Percentiles rank a stretch among this genome's conserved stretches.
These are phyloP conservation scores for Neurospora terricola DNA, from an alignment of 495 filamentous ascomycete genomes.

Conservation along the genomic window DNA sequence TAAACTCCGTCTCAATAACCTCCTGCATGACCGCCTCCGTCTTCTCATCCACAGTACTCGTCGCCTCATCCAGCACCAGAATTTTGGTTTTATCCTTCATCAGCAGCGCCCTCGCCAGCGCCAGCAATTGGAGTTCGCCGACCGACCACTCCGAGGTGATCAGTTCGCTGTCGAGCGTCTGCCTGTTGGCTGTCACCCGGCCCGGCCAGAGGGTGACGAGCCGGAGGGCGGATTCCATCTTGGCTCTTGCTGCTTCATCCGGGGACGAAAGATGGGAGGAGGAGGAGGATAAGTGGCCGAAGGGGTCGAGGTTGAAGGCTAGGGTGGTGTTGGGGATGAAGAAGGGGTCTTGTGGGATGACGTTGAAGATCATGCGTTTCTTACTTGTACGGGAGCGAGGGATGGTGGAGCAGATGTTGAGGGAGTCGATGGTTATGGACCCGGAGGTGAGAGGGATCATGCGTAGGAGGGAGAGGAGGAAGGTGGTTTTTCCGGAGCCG, in stretches of 20 bases:
- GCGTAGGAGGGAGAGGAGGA: slow-evolving; percentile 85
- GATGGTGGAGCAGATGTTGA: slow-evolving; percentile 66
- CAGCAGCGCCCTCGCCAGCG: slow-evolving; percentile 49
- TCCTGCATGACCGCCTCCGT: slow-evolving; percentile 31
- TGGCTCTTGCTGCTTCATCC: no score
- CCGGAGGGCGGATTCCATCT: not conserved
- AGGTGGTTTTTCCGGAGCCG: slow-evolving; percentile 68
- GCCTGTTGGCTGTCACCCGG: not conserved
- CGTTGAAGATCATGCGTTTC: not conserved
- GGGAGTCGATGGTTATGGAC: slow-evolving; percentile 66
- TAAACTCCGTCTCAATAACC: slow-evolving; percentile 31
- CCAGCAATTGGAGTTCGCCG: slow-evolving; percentile 54
- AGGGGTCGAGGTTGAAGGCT: slow-evolving; percentile 31
- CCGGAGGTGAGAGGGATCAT: slow-evolving; percentile 75
- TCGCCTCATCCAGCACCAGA: slow-evolving; percentile 25
- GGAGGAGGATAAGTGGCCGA: not conserved
- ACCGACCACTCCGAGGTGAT: slow-evolving; percentile 40
- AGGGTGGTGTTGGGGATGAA: slow-evolving; percentile 33
- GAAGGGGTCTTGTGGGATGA: slow-evolving; percentile 44
- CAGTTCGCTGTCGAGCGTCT: slow-evolving; percentile 35
- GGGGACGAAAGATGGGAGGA: no score
- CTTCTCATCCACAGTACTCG: slow-evolving; percentile 27
- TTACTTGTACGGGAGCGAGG: not conserved
- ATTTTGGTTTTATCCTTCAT: slow-evolving; percentile 12
- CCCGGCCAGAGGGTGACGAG: slow-evolving; percentile 2